Conservation (phyloP, 2,329 filamentous ascomycete species). For the Colletotrichum euphorbiae region DNA sequence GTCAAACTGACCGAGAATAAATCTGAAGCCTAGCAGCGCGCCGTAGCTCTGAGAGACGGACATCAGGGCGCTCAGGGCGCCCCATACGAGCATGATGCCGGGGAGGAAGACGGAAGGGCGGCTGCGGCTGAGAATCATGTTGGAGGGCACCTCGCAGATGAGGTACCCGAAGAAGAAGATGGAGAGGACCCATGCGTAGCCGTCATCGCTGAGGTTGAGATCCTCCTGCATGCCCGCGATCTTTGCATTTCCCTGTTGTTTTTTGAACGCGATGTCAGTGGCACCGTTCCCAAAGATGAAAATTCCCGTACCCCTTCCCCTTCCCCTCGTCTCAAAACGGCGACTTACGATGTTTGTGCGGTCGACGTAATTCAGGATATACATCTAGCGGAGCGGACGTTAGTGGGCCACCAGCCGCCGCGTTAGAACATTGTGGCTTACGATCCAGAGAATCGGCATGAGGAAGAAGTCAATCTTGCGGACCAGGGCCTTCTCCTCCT, state of each 20-base stretch:
- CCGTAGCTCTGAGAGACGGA: slow-evolving; percentile 58
- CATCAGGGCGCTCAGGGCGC: slow-evolving; percentile 60
- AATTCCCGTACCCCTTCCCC: not conserved
- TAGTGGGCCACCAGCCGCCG: too few species aligned
- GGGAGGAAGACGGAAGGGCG: slow-evolving; percentile 63
- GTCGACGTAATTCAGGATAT: slow-evolving; percentile 47
- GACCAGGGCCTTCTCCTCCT: slow-evolving; percentile 42
- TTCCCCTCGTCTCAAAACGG: not conserved
- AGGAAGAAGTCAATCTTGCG: slow-evolving; percentile 40
- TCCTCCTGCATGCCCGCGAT: slow-evolving; percentile 62
- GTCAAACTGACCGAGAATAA: slow-evolving; percentile 53
- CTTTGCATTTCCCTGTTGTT: slow-evolving; percentile 58
- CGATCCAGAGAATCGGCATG: slow-evolving; percentile 6
- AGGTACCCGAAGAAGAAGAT: slow-evolving; percentile 68
- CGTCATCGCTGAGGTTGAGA: slow-evolving; percentile 56
- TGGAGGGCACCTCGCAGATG: slow-evolving; percentile 64
- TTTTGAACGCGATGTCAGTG: not conserved
- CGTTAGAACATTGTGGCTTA: not conserved
- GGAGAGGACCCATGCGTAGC: slow-evolving; percentile 63
- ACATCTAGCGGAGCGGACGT: slow-evolving; percentile 41
- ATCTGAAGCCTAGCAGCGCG: slow-evolving; percentile 57
- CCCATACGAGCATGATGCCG: slow-evolving; percentile 64
- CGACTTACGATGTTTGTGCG: slow-evolving; percentile 46
- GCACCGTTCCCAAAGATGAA: not conserved
- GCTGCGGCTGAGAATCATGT: slow-evolving; percentile 62